Percentiles rank a stretch among this genome's conserved stretches.
Evolutionary conservation across 2,329 filamentous ascomycete species (phyloP).

Genomic region (Penicillium sp.): DNA sequence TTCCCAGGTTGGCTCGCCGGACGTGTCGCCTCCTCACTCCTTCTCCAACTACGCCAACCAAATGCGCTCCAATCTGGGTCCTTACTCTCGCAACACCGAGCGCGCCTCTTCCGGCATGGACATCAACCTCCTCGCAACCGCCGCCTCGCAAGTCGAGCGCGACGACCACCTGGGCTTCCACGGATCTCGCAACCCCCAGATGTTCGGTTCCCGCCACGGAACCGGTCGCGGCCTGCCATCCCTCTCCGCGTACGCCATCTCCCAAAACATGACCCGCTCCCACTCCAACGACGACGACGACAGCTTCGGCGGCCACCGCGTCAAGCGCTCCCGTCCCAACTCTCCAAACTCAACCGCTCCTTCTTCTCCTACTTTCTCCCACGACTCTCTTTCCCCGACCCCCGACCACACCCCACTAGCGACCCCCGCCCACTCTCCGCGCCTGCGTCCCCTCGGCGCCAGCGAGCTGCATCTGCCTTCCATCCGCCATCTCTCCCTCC

Average conservation of each 20-base stretch:
- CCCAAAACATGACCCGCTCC: slow-evolving; percentile 85
- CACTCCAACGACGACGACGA: slow-evolving; percentile 78
- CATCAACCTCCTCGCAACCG: slow-evolving; percentile 70
- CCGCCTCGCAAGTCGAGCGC: slow-evolving; percentile 67
- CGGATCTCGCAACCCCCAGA: slow-evolving; percentile 47
- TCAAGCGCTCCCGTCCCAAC: slow-evolving; percentile 88
- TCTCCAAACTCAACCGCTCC: slow-evolving; percentile 95
- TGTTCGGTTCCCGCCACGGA: slow-evolving; percentile 48
- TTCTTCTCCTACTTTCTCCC: slow-evolving; percentile 93
- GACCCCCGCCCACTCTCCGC: slow-evolving; percentile 91
- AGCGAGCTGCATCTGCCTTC: slow-evolving; percentile 80
- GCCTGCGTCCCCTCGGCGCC: slow-evolving; percentile 73
- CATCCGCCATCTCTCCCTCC: slow-evolving; percentile 71
- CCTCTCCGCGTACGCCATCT: slow-evolving; percentile 72
- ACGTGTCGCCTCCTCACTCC: slow-evolving; percentile 91
- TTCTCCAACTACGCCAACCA: slow-evolving; percentile 66
- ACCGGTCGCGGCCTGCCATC: slow-evolving; percentile 66
- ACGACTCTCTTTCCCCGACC: slow-evolving; percentile 92
- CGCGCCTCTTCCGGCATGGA: slow-evolving; percentile 55
- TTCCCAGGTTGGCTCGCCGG: slow-evolving; percentile 86
- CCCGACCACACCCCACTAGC: slow-evolving; percentile 98
- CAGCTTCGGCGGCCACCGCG: slow-evolving; percentile 65
- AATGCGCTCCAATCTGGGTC: slow-evolving; percentile 58
- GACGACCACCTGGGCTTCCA: slow-evolving; percentile 53
- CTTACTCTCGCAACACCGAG: slow-evolving; percentile 54